Evolutionary conservation across 2,329 filamentous ascomycete species (phyloP), one percentile per base, ranked within the genome.

Genomic region (Fusarium palustre): DNA sequence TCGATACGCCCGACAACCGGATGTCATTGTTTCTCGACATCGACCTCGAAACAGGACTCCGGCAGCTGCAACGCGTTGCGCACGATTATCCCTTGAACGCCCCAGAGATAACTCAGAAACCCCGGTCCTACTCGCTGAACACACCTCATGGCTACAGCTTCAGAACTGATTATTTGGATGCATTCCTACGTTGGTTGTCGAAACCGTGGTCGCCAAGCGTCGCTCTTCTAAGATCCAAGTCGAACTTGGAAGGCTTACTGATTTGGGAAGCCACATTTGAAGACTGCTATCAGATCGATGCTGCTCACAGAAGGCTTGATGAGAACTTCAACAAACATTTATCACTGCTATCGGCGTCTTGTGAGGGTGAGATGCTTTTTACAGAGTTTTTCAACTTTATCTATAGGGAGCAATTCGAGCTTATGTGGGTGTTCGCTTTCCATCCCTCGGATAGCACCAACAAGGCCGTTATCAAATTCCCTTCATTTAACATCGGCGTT

Each of bases 281-380:
- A 10, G 16, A 34, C 1, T 15, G 16, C 12, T 0, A 24, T 5
- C n/a, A 30, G 12, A 18, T 54, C n/a, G 2, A 13, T 0, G 0
- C 20, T 4, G 11, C 18, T 3, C 22, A 42, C 3, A 2, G 0
- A 12, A 9, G 15, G 1, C 6, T 58, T 3, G 49, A 58, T 3
- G 0, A 8, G 4, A 36, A 24, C 15, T 58, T 58, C 15, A 3
- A 36, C 16, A 33, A 11, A 15, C 4, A 31, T 5, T 0, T 58
- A 2, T 1, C 7, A 10, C 15, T 4, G 3, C 7, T n/a, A 55
- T 36, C 16, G 0, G 5, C 3, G 1, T 16, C 9, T 7, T 1
- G 3, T 3, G 5, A 3, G 5, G 12, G 1, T 2, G 2, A 34
- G 7, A 7, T 2, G 1, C 1, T 4, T 3, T 10, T 55, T 1